Evolutionary conservation across 2,329 filamentous ascomycete species (phyloP), one percentile per base, ranked within the genome.

Genomic region (Venturia oleaginea): DNA sequence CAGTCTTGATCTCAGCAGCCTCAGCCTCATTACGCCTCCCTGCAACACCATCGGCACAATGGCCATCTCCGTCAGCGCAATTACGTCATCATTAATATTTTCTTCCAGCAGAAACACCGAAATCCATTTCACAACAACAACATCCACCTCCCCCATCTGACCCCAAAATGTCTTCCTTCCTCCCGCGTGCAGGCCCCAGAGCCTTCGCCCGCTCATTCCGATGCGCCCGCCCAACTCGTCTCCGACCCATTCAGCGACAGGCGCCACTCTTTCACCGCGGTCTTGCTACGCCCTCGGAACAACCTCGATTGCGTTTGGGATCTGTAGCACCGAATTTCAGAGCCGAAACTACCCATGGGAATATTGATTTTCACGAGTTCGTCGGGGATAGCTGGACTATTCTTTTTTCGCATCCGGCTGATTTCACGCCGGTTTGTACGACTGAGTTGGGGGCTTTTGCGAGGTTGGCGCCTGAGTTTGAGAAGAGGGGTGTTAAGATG

Each of bases 351-450:
- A 93, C 90, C 66, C 80, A 84, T 70, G 88, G 90, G 71, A 83
- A 86, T 68, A 90, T 93, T 72, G 86, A 91, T 78, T 92, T 93
- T 81, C 89, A 92, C 77, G 83, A 91, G 76, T 92, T 89, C 79
- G 84, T 92, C 68, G 87, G 86, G 72, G 82, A 88, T 80, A 87
- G 83, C 72, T 93, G 90, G 90, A 86, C 88, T 66, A 84, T 94
- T 68, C 81, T 94, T 70, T 93, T 94, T 82, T 91, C 88, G 38
- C 90, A 93, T 80, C 90, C 90, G 3, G 88, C 79, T 66, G 92
- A 96, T 78, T 96, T 90, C 83, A 96, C 92, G 1, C 92, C 92
- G 64, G 92, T 96, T 66, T 97, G 92, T 84, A 97, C 92, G 68
- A 97, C 92, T 64, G 92, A 97, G 81, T 88, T 97, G 67, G 92